phyloP scores from a whole-genome alignment of 305 asterid genomes.

The Salvia sclarea region DNA sequence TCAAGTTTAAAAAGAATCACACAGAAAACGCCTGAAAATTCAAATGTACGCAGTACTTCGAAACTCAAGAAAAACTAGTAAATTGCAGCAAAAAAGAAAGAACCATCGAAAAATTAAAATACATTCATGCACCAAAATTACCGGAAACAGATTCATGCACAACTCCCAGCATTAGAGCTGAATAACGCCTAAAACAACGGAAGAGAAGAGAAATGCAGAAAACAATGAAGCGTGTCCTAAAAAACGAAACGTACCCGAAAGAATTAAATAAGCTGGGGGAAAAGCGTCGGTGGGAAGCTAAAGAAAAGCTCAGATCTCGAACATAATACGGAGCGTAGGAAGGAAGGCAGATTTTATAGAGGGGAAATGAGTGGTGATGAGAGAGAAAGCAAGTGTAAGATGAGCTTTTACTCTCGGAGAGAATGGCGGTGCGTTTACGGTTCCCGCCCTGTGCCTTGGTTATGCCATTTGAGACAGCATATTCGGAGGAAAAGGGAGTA shows the following conservation, averaged over 20 bases:
- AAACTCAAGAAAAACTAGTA: background rate
- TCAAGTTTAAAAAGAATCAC: background rate
- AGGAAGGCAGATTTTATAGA: conserved; percentile 46
- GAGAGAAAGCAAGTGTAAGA: conserved; percentile 50
- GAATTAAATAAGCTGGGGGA: conserved; percentile 1
- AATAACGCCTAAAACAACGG: background rate
- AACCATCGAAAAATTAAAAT: background rate
- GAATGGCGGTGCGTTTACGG: conserved; percentile 39
- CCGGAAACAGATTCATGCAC: conserved; percentile 26
- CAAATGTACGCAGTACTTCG: background rate
- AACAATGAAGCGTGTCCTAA: background rate
- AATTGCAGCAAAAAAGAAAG: background rate
- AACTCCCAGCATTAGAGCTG: background rate
- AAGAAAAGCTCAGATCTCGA: conserved; percentile 54
- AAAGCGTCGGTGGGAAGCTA: conserved; percentile 37
- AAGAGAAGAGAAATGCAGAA: conserved; percentile 10
- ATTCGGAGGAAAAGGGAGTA: conserved; percentile 14
- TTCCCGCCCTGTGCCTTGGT: conserved; percentile 50
- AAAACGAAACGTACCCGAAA: conserved; percentile 34
- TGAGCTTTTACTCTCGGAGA: conserved; percentile 31
- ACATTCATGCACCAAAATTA: conserved; percentile 9
- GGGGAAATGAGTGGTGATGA: conserved; percentile 31
- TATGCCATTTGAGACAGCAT: conserved; percentile 39
- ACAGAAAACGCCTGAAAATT: background rate
- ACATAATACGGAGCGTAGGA: conserved; percentile 34